phyloP scores from a whole-genome alignment of 495 filamentous ascomycete genomes.

The Clavariopsis aquatica region DNA sequence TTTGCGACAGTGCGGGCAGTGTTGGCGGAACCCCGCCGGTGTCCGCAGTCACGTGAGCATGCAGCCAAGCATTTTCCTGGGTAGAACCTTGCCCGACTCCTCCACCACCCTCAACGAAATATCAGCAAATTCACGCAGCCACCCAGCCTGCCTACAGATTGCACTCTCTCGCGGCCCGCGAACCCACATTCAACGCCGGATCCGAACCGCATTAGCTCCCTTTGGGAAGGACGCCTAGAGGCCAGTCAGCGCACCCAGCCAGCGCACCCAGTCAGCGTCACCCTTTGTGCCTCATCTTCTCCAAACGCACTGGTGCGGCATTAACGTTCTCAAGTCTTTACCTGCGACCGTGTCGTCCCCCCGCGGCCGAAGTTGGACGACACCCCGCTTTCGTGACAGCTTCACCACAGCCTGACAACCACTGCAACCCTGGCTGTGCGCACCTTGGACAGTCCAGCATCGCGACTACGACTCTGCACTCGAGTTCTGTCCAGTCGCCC shows the following conservation, averaged over 20 bases:
- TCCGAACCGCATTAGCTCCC: not conserved
- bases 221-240: not conserved
- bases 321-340: not conserved
- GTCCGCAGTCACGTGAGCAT: too few species aligned
- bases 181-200: not conserved
- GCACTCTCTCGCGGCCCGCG: slow-evolving; percentile 9
- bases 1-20: too few species aligned
- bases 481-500: too few species aligned
- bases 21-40: too few species aligned
- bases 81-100: too few species aligned
- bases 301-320: not conserved
- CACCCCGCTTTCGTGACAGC: not conserved
- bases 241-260: not conserved
- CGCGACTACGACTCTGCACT: too few species aligned
- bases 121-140: not conserved
- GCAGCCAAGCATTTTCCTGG: too few species aligned
- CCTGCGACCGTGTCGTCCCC: not conserved
- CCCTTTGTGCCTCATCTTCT: not conserved
- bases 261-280: not conserved
- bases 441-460: too few species aligned
- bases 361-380: not conserved
- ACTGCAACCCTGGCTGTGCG: not conserved
- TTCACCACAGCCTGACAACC: not conserved
- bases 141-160: not conserved
- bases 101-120: not conserved